These are phyloP conservation scores for Colletotrichum sp. DNA, from an alignment of 2,329 filamentous ascomycete genomes.

Conservation along the genomic window DNA sequence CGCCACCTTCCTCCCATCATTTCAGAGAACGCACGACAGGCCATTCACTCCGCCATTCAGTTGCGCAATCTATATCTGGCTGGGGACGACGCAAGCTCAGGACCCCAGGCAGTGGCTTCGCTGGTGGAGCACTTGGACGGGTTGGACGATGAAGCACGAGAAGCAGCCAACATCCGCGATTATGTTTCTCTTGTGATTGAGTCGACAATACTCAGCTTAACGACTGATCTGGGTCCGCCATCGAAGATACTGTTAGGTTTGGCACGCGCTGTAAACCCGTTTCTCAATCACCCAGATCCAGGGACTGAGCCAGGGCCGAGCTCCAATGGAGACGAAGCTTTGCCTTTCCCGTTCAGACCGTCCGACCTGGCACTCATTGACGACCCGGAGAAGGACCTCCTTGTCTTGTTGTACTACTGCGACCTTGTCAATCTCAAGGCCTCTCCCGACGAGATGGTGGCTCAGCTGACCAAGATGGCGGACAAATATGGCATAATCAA, in stretches of 20 bases:
- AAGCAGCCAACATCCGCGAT: slow-evolving; percentile 17
- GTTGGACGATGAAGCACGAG: neutral
- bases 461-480: slow-evolving; percentile 4
- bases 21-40: slow-evolving; percentile 3
- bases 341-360: slow-evolving; percentile 1
- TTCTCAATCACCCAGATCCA: slow-evolving; percentile 1
- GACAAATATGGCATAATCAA: slow-evolving; percentile 17
- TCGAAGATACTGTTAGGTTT: slow-evolving; percentile 1
- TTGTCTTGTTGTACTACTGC: slow-evolving; percentile 23
- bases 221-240: neutral
- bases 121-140: neutral
- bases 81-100: neutral
- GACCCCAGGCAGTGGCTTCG: neutral
- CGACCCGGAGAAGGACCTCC: slow-evolving; percentile 18
- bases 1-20: slow-evolving; percentile 22
- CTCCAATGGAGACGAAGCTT: neutral
- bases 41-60: slow-evolving; percentile 1
- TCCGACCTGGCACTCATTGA: slow-evolving; percentile 15
- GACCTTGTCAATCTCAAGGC: neutral
- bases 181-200: slow-evolving; percentile 15
- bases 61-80: slow-evolving; percentile 14
- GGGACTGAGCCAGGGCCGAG: neutral
- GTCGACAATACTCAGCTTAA: neutral
- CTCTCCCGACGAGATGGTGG: slow-evolving; percentile 9
- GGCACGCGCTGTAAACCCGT: slow-evolving; percentile 18